Evolutionary conservation across 2,329 filamentous ascomycete genomes (phyloP).

Genomic region (Davidsoniella australis): DNA sequence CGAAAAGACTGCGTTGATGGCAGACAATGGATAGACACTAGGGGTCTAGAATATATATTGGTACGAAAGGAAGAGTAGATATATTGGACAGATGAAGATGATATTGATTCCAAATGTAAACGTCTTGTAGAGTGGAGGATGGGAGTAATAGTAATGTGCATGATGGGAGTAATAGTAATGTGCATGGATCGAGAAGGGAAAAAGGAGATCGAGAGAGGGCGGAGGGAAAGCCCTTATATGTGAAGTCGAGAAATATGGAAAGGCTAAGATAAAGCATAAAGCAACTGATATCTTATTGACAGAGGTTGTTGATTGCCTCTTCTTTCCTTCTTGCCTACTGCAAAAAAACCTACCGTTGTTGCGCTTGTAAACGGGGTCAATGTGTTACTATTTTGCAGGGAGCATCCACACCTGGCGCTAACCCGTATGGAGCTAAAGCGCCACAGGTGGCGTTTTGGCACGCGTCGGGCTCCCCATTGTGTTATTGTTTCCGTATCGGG

Average conservation of each 20-base stretch:
- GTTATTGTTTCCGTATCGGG: not conserved
- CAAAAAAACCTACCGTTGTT: slow-evolving; percentile 8
- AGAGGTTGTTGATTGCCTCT: slow-evolving; percentile 4
- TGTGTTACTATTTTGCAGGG: slow-evolving; percentile 4
- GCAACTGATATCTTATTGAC: slow-evolving; percentile 1
- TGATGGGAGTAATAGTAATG: slow-evolving; percentile 4
- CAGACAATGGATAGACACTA: not conserved
- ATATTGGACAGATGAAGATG: not conserved
- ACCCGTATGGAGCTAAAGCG: not conserved
- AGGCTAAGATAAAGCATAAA: not conserved
- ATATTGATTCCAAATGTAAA: not conserved
- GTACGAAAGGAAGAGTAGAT: not conserved
- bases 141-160: slow-evolving; percentile 2
- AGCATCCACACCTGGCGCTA: not conserved
- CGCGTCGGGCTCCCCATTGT: not conserved
- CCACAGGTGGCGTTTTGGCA: slow-evolving; percentile 11
- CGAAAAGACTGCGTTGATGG: not conserved
- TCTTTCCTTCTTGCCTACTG: not conserved
- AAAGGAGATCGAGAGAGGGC: not conserved
- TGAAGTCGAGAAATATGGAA: slow-evolving; percentile 2
- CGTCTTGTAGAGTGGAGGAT: not conserved
- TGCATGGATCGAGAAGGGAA: not conserved
- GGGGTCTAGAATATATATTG: not conserved
- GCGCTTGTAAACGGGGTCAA: slow-evolving; percentile 5
- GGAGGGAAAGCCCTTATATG: slow-evolving; percentile 8